Evolutionary conservation across 208 protist genomes (phyloP), one percentile per base, ranked within the genome.

Genomic region (Angomonas deanei): DNA sequence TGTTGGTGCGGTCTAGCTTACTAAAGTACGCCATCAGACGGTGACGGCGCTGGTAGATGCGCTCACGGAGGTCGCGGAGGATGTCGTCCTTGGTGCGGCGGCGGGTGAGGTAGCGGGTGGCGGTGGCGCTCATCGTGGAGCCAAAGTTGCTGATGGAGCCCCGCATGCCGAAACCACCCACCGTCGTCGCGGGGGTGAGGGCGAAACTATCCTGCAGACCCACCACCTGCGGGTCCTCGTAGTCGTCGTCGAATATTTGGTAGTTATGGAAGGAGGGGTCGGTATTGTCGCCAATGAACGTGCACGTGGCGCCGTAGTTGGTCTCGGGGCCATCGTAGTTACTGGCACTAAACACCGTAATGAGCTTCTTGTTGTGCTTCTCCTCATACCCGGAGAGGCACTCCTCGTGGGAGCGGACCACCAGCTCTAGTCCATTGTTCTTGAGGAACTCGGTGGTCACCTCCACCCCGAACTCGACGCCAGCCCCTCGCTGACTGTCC

Each of bases 271-370:
- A 95, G 15, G 73, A 69, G 17, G 86, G 83, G 39, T 91, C 78
- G 24, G 68, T 54, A 67, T 78, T 79, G 72, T 92, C 80, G 23
- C 78, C 81, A 38, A 91, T 82, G 65, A 95, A 87, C 54, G 80
- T 80, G 60, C 78, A 84, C 55, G 80, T 73, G 42, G 82, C 71
- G 61, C 89, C 90, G 59, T 84, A 82, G 72, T 96, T 93, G 46
- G 78, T 86, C 55, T 90, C 86, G 11, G 92, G 88, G 10, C 97
- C 96, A 68, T 97, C 98, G 78, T 99, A 99, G 74, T 99, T 98
- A 60, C 97, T 98, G 10, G 97, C 97, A n/a, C 91, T 97, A 78
- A 99, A 99, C 50, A 99, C 78, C 24, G 98, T 99, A 64, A 98
- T 85, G 31, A 97, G 87, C 42, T 86, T 80, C 30, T 88, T 93